Evolutionary conservation across 352 stramenopile species (phyloP), one percentile per base, ranked within the genome.

Genomic region (Globisporangium iwayamae): DNA sequence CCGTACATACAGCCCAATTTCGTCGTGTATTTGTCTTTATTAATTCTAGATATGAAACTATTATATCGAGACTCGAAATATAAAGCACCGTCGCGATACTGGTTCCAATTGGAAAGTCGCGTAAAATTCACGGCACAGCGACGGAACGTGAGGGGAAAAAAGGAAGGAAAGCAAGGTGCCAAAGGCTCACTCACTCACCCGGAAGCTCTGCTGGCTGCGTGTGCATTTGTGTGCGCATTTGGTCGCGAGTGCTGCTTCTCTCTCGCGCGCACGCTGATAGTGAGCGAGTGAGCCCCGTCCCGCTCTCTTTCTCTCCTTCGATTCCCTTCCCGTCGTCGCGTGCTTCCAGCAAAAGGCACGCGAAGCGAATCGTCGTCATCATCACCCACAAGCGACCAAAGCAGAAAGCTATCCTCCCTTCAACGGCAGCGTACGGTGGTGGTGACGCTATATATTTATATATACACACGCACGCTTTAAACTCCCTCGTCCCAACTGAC

Each of bases 91-190:
- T 5, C 43, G 38, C 43, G 16, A 28, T 28, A 28, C 34, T 8
- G 34, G 25, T 57, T 57, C 51, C 51, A 58, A 46, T 58, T 63
- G 43, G 56, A 63, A 63, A 63, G 56, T 55, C 56, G 56, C 22
- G 56, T 56, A 55, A 55, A 56, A 18, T 63, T 63, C 56, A 47
- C 56, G 56, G 56, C 56, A 63, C 56, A 2, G 56, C 56, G 56
- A 63, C 56, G 45, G 56, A 63, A 63, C 56, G 28, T 25, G 30
- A 38, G 28, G 41, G 41, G 22, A 62, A 63, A 63, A 63, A 63
- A 56, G 18, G 56, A 63, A 63, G 41, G 43, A 53, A 55, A 52
- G 39, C 38, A 7, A 22, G 8, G 38, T 4, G 11, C 8, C 20
- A 48, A 39, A 18, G 14, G 13, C 30, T 39, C 38, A 11, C 38